A percentile compares a stretch with the other conserved stretches of the same genome.
Conservation (phyloP, 192 early-diverging fungal genomes). For the Dissophora globulifera region DNA sequence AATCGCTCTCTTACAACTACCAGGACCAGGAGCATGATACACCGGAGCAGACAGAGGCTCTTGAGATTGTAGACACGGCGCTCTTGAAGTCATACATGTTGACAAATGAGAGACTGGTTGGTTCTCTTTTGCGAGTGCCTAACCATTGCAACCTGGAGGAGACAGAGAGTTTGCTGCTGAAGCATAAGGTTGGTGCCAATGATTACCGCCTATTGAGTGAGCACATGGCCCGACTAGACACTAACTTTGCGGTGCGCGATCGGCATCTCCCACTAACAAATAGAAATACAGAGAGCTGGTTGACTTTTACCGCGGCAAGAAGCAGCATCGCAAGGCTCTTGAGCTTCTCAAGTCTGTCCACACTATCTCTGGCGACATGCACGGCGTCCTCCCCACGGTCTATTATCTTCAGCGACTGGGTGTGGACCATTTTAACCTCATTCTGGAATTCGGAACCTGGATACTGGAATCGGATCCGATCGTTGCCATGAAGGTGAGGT, state of each 20-base stretch:
- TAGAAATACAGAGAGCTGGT: conserved; percentile 88
- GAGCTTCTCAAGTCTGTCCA: conserved; percentile 76
- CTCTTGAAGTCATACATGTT: conserved; percentile 91
- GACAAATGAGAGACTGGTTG: conserved; percentile 86
- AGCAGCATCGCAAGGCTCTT: conserved; percentile 89
- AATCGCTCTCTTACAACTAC: conserved; percentile 32
- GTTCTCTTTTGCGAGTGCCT: conserved; percentile 87
- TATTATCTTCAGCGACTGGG: conserved; percentile 84
- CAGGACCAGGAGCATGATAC: conserved; percentile 51
- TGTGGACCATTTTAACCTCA: conserved; percentile 78
- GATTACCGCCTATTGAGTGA: no score
- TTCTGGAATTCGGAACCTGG: conserved; percentile 86
- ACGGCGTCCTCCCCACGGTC: conserved; percentile 72
- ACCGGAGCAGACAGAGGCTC: conserved; percentile 45
- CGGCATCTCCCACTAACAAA: no score
- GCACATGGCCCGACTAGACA: no score
- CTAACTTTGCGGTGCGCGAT: no score
- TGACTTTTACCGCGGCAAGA: conserved; percentile 94
- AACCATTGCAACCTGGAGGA: conserved; percentile 92
- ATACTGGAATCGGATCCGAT: conserved; percentile 73
- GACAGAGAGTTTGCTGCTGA: conserved; percentile 81
- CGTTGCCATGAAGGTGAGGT: conserved; percentile 74
- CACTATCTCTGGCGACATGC: conserved; percentile 61
- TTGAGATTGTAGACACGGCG: conserved; percentile 87
- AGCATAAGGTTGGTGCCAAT: conserved; percentile 66